Base-by-base conservation (phyloP, 495 filamentous ascomycete genomes). In the Chaetomium fimeti region DNA sequence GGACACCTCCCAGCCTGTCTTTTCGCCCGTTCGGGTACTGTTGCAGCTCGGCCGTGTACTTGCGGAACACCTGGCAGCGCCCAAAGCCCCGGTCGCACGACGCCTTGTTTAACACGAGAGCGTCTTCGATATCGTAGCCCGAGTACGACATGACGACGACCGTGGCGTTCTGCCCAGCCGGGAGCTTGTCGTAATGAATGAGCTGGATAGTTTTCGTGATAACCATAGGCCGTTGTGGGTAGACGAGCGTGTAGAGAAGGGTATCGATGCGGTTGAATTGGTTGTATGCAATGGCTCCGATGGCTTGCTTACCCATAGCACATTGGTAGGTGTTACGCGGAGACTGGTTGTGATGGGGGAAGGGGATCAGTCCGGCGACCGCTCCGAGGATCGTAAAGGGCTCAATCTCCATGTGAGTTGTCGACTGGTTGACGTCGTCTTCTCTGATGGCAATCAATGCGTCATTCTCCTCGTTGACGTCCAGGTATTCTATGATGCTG, bases 221-320 rank as follows among this genome's bases (percentile, higher is more conserved):
- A 59, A 98, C 95, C 87, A 99, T 91, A 6, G 94, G 94, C 67
- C 96, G 91, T 69, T 99, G 94, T 3, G 94, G 94, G 71, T 99
- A 99, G 20, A 98, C 93, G 82, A 98, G 92, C 5, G 96, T 87
- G 70, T 98, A 97, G 22, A 98, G 85, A 32, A 98, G 83, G 4
- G 92, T 97, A 71, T 99, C 94, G 73, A 99, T 94, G 25, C 94
- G 88, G 64, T 90, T 86, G 79, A 96, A 96, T 75, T 98, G 95
- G 71, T 99, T 99, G 66, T 94, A 92, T 15, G 93, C 93, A 73
- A 98, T 97, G 22, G 93, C 91, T 56, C 94, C 94, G 74, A 99
- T 97, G 20, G 94, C 94, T 89, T 99, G 94, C 78, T 99, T 99
- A 82, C 94, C 94, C 94, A 99, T 99, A 76, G 94, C 94, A 75